Base-by-base conservation (phyloP, 2,329 filamentous ascomycete species). In the Esteya vermicola region DNA sequence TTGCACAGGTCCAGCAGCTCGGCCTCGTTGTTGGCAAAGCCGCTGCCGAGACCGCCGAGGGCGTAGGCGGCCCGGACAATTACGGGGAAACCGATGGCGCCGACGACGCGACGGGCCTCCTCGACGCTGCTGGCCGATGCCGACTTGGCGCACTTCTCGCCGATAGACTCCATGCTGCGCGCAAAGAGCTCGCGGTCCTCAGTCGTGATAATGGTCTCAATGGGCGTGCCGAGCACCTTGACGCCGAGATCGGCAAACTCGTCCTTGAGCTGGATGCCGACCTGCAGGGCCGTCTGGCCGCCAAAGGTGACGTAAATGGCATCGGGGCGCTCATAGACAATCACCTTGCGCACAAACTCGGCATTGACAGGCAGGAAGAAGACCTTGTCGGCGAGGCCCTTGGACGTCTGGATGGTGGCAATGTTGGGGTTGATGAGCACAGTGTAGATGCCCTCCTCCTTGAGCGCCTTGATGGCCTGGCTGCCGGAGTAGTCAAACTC, bases 381-480 rank as follows among this genome's bases (percentile, higher is more conserved):
- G 38, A 98, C 91, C 68, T 96, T 96, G 62, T 98, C 91, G 13
- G 91, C 91, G 39, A 98, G 68, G 48, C 91, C 91, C 65, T 95
- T 95, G 39, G 91, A 96, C 5, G 91, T 98, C 60, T 98, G 91
- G 47, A 96, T 96, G 1, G 91, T 98, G 49, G 91, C 91, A 57
- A 98, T 96, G 58, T 98, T 98, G 43, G 91, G 91, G 65, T 98
- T 98, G 71, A 98, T 96, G 47, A 98, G 69, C 47, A 98, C 81
- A 4, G 91, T 95, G 67, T 95, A 96, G 53, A 96, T 95, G 45
- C 88, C 89, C 63, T 96, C 91, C 59, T 96, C 83, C 63, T 96
- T 96, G 52, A 98, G 58, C 28, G 91, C 91, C 68, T 98, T 98
- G 69, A 98, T 96, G 34, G 89, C 91, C 62, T 98, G 91, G 60